Base-by-base conservation (phyloP, 1,284 basidiomycete genomes). In the Sphaerobolus stellatus region DNA sequence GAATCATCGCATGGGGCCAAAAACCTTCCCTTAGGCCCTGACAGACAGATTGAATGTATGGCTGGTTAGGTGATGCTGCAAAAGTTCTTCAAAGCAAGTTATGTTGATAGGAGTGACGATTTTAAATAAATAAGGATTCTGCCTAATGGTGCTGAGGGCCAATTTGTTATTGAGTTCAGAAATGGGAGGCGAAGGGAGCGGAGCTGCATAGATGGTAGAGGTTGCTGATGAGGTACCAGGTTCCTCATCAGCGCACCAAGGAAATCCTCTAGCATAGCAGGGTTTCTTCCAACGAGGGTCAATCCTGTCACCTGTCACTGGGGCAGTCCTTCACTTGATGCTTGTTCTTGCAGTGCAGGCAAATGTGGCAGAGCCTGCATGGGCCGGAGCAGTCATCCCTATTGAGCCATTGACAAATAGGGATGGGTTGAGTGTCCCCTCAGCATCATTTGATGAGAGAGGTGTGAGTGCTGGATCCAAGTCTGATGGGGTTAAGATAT, bases 81-180 rank as follows among this genome's bases (percentile, higher is more conserved):
- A 54, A 0, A 69, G 51, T 0, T 11, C 1, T 48, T 66, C 56
- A 28, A 75, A 65, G 0, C 27, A 22, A n/a, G 69, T 62, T 22
- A 73, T 61, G 13, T 74, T 64, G 41, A 76, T 66, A 0, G 75
- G 71, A 0, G 70, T 71, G 0, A 60, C 52, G 34, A 76, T 61
- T 7, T 60, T 54, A 58, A 75, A 72, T 0, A 75, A 55, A 5
- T 70, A 18, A 4, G 67, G 64, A 41, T 70, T 29, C 0, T 57
- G 16, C 0, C 7, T 0, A 16, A 73, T 59, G 0, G 70, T 72
- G 2, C 48, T 7, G 4, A 50, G 16, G 0, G 59, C 63, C 0
- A 50, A 16, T 3, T 52, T 46, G 29, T 69, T 65, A 0, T 47
- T 11, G 2, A 64, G 48, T 30, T 66, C 64, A 0, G 33, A 24